Conservation (phyloP, 2,329 filamentous ascomycete species). For the Allantophomopsis cytisporea region DNA sequence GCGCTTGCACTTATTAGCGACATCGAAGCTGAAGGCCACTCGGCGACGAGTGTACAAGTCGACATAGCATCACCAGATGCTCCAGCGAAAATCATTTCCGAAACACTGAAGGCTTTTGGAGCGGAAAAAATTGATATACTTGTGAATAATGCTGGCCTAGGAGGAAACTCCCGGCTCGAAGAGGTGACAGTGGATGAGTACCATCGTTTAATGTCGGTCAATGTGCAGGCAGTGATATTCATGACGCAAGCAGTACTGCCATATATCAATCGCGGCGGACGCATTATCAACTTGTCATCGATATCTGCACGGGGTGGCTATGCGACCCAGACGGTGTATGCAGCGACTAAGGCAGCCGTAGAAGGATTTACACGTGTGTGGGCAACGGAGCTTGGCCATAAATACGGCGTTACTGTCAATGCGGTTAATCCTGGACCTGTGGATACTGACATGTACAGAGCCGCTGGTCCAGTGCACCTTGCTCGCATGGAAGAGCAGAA, state of each 20-base stretch:
- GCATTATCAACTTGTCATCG: conserved; percentile 46
- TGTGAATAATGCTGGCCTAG: conserved; percentile 12
- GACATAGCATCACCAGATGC: conserved; percentile 2
- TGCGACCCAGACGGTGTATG: conserved; percentile 32
- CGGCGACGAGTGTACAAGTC: conserved; percentile 1
- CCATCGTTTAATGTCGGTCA: conserved; percentile 38
- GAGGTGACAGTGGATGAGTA: conserved; percentile 35
- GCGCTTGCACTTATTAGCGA: not conserved
- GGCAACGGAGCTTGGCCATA: conserved; percentile 23
- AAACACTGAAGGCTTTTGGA: conserved; percentile 3
- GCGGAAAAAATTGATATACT: conserved; percentile 14
- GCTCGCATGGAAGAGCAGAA: conserved; percentile 2
- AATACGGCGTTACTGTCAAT: conserved; percentile 7
- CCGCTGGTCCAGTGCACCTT: conserved; percentile 3
- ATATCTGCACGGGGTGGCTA: conserved; percentile 34
- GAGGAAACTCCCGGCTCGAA: conserved; percentile 12
- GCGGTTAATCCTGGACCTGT: conserved; percentile 6
- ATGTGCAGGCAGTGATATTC: conserved; percentile 38
- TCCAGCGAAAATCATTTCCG: conserved; percentile 3
- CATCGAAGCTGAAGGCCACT: not conserved
- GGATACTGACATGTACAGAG: conserved; percentile 6
- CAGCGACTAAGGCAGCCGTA: conserved; percentile 42
- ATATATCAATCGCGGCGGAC: conserved; percentile 27
- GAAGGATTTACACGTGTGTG: conserved; percentile 44
- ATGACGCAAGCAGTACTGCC: conserved; percentile 38